Percentiles rank a stretch among this genome's conserved stretches.
phyloP scores from a whole-genome alignment of 2,329 filamentous ascomycete species.

The Ophiostoma pallidulum region DNA sequence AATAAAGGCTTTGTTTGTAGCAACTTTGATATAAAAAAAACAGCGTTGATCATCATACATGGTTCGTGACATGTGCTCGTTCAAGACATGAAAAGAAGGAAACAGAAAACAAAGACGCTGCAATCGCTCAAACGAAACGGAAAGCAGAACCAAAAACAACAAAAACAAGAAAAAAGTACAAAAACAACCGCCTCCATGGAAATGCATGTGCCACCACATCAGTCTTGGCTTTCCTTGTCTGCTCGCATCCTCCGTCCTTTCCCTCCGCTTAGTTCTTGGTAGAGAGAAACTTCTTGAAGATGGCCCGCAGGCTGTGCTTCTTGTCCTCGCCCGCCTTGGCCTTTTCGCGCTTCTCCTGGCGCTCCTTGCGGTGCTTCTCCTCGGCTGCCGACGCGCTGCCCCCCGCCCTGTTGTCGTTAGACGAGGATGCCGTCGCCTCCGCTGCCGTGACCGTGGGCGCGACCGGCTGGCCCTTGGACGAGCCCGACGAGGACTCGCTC shows the following conservation, averaged over 20 bases:
- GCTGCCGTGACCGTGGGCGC: constrained; percentile 2
- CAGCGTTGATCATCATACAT: no score
- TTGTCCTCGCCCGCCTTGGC: constrained; percentile 13
- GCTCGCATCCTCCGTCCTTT: background rate
- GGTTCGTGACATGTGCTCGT: no score
- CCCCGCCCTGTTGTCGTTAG: background rate
- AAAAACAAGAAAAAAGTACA: background rate
- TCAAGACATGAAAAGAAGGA: no score
- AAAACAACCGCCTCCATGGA: no score
- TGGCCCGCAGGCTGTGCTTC: constrained; percentile 14
- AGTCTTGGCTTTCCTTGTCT: no score
- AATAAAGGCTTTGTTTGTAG: no score
- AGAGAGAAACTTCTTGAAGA: constrained; percentile 15
- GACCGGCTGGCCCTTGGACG: constrained; percentile 7
- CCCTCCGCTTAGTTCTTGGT: background rate
- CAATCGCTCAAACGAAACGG: no score
- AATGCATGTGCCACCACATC: no score
- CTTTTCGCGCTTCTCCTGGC: constrained; percentile 16
- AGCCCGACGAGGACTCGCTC: constrained; percentile 6
- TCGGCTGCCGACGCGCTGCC: background rate
- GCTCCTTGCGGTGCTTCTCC: constrained; percentile 17
- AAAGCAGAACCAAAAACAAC: background rate
- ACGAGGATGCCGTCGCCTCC: constrained; percentile 6
- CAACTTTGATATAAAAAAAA: background rate
- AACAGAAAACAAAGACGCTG: background rate